Percentiles rank a stretch among this genome's conserved stretches.
phyloP scores from a whole-genome alignment of 768 basidiomycete species.

The Tricholoma hemisulphureum region DNA sequence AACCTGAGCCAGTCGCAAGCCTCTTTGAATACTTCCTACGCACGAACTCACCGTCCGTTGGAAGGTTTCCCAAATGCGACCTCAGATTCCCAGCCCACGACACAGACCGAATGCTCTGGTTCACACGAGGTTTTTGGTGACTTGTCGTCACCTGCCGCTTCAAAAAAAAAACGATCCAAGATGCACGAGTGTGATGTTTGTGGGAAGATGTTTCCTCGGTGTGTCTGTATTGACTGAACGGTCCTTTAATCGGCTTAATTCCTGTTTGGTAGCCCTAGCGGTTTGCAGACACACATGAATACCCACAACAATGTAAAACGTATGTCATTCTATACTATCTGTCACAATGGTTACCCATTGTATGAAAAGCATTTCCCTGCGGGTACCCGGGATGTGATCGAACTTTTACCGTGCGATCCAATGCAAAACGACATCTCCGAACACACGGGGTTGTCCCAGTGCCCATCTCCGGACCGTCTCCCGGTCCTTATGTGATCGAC shows the following conservation, averaged over 20 bases:
- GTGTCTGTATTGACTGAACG: conserved; percentile 6
- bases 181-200: conserved; percentile 56
- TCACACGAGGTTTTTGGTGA: conserved; percentile 1
- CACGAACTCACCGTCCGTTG: conserved; percentile 2
- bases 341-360: neutral
- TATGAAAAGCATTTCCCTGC: conserved; percentile 47
- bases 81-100: conserved; percentile 1
- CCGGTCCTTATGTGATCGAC: conserved; percentile 33
- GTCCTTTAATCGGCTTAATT: conserved; percentile 1
- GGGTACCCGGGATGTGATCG: conserved; percentile 59
- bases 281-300: conserved; percentile 58
- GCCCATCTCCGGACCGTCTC: conserved; percentile 11
- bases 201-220: conserved; percentile 51
- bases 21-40: neutral
- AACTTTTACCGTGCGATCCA: conserved; percentile 75
- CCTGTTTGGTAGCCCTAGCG: conserved; percentile 43
- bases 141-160: neutral
- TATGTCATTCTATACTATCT: conserved; percentile 26
- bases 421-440: conserved; percentile 76
- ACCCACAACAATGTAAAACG: conserved; percentile 53
- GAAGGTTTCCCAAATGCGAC: conserved; percentile 3
- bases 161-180: conserved; percentile 48
- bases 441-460: conserved; percentile 57
- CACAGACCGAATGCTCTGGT: neutral
- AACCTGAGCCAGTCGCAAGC: conserved; percentile 14